Conservation (phyloP, 495 filamentous ascomycete species). For the Penicillium odoratum region DNA sequence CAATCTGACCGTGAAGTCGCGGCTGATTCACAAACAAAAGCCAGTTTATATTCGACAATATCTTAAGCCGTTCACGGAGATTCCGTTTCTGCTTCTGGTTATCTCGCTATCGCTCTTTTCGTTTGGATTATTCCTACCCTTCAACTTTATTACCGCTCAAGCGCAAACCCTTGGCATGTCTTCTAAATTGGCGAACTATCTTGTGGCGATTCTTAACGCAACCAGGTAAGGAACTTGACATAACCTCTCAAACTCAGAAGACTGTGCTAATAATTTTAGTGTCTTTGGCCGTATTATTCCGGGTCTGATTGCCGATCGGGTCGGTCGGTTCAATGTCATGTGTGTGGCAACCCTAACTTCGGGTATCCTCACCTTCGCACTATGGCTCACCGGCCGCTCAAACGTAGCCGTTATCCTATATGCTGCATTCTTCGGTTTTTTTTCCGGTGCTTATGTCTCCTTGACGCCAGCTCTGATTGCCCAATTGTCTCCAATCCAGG, state of each 20-base stretch:
- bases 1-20: conserved; percentile 30
- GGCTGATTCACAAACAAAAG: conserved; percentile 21
- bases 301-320: conserved; percentile 26
- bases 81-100: conserved; percentile 53
- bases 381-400: conserved; percentile 32
- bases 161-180: conserved; percentile 31
- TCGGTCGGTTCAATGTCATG: conserved; percentile 39
- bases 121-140: conserved; percentile 37
- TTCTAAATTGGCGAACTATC: conserved; percentile 23
- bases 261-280: conserved; percentile 7
- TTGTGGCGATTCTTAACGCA: conserved; percentile 35
- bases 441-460: conserved; percentile 33
- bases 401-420: conserved; percentile 31
- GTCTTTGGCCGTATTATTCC: conserved; percentile 34
- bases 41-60: conserved; percentile 20
- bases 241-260: conserved; percentile 10
- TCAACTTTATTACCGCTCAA: conserved; percentile 30
- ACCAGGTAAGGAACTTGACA: conserved; percentile 22
- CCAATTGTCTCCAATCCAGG: conserved; percentile 26
- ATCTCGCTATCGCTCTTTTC: conserved; percentile 26
- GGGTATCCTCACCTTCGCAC: conserved; percentile 28
- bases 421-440: conserved; percentile 33
- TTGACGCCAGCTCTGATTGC: conserved; percentile 27
- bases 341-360: conserved; percentile 23
- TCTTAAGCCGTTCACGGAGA: conserved; percentile 55